Evolutionary conservation across 192 early-diverging fungal genomes (phyloP).

Genomic region (Coemansia sp.): DNA sequence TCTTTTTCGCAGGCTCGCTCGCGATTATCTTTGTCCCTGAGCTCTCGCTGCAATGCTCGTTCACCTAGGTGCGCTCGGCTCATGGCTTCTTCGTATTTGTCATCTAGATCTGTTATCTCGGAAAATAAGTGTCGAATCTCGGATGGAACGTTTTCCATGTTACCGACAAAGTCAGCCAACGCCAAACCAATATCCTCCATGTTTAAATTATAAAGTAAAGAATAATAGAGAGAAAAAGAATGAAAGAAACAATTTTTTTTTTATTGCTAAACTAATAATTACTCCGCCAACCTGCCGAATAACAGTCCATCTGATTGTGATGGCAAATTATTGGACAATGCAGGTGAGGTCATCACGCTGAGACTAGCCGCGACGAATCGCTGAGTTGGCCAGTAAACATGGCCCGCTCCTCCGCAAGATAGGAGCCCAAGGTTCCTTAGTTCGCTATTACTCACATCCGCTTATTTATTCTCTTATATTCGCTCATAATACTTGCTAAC

Average conservation of each 20-base stretch:
- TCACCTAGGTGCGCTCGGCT: constrained; percentile 29
- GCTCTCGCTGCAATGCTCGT: constrained; percentile 28
- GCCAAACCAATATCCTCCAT: constrained; percentile 58
- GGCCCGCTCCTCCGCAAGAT: no score
- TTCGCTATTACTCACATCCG: no score
- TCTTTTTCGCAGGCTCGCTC: constrained; percentile 27
- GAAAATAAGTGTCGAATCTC: constrained; percentile 52
- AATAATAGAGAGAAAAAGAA: neutral
- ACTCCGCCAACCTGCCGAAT: neutral
- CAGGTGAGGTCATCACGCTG: no score
- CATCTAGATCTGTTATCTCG: constrained; percentile 54
- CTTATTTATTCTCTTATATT: no score
- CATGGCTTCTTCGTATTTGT: constrained; percentile 46
- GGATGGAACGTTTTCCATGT: constrained; percentile 54
- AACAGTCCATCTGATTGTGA: neutral
- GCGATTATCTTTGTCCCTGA: constrained; percentile 35
- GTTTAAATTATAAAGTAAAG: constrained; percentile 4
- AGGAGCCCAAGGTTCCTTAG: no score
- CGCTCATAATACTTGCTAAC: no score
- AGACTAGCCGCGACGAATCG: no score
- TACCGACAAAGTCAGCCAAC: constrained; percentile 57
- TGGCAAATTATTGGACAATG: no score
- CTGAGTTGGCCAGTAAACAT: no score
- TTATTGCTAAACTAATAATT: neutral
- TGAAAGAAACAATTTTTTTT: neutral